Conservation (phyloP, 495 filamentous ascomycete genomes). For the Xanthoparmelia taractica region DNA sequence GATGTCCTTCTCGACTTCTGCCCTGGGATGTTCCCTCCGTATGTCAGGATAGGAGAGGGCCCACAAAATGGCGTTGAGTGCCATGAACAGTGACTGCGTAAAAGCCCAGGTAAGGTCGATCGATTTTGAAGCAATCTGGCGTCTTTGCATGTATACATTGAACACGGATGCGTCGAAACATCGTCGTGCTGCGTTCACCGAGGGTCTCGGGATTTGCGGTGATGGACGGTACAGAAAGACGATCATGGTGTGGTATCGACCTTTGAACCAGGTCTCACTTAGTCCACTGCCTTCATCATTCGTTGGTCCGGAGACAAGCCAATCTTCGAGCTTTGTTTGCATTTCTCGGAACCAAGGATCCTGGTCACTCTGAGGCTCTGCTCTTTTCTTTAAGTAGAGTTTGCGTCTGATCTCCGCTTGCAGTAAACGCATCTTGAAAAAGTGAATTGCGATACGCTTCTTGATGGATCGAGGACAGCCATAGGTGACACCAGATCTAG, state of each 20-base stretch:
- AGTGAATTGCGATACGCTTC: slow-evolving; percentile 85
- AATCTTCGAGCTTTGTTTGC: slow-evolving; percentile 65
- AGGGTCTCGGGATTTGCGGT: slow-evolving; percentile 81
- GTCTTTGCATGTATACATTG: slow-evolving; percentile 68
- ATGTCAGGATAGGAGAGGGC: slow-evolving; percentile 76
- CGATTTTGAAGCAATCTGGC: slow-evolving; percentile 62
- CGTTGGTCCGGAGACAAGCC: slow-evolving; percentile 55
- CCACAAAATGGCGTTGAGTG: slow-evolving; percentile 83
- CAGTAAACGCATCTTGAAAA: slow-evolving; percentile 80
- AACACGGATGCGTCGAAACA: slow-evolving; percentile 76
- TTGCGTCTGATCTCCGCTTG: slow-evolving; percentile 79
- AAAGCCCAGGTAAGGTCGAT: slow-evolving; percentile 92
- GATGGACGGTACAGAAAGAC: slow-evolving; percentile 79
- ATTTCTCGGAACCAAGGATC: slow-evolving; percentile 82
- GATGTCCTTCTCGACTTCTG: slow-evolving; percentile 64
- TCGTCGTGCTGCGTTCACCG: slow-evolving; percentile 57
- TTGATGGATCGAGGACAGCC: slow-evolving; percentile 58
- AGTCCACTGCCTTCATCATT: slow-evolving; percentile 58
- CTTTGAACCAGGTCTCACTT: slow-evolving; percentile 63
- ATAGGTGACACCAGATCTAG: slow-evolving; percentile 61
- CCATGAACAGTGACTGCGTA: slow-evolving; percentile 76
- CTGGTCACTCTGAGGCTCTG: slow-evolving; percentile 61
- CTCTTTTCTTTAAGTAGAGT: slow-evolving; percentile 71
- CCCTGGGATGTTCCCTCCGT: slow-evolving; percentile 56
- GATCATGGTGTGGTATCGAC: slow-evolving; percentile 73